Evolutionary conservation across 2,329 filamentous ascomycete genomes (phyloP).

Genomic region (Aspergillus calidoustus): DNA sequence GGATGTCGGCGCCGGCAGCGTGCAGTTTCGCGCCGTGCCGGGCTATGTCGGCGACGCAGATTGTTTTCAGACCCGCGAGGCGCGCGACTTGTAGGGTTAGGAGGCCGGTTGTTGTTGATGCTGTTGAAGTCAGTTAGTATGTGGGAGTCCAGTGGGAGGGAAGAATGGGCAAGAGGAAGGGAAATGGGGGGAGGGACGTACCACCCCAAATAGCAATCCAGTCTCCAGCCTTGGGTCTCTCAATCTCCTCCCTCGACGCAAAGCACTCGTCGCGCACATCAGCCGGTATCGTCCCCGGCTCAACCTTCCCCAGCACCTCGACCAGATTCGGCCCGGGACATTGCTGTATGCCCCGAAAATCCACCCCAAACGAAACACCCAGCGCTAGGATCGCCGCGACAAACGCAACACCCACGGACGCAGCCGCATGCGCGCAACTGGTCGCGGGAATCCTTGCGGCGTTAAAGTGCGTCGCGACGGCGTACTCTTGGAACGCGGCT

Average conservation of each 20-base stretch:
- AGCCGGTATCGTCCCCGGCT: constrained; percentile 55
- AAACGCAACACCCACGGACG: constrained; percentile 72
- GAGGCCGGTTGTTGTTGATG: constrained; percentile 71
- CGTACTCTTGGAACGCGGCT: constrained; percentile 73
- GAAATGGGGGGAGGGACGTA: too few species aligned
- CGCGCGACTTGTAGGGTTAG: constrained; percentile 71
- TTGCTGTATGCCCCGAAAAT: constrained; percentile 55
- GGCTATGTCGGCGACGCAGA: constrained; percentile 68
- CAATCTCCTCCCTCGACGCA: constrained; percentile 54
- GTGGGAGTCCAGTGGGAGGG: too few species aligned
- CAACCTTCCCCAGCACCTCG: constrained; percentile 53
- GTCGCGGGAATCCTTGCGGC: constrained; percentile 63
- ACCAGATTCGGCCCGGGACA: constrained; percentile 64
- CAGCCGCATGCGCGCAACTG: constrained; percentile 59
- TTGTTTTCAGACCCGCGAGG: constrained; percentile 66
- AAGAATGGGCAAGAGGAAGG: too few species aligned
- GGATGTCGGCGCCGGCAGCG: constrained; percentile 61
- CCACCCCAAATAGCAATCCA: constrained; percentile 78
- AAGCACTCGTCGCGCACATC: constrained; percentile 70
- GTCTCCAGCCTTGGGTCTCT: constrained; percentile 64
- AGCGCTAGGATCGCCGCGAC: constrained; percentile 70
- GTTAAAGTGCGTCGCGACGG: constrained; percentile 68
- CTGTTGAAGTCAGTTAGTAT: constrained; percentile 39
- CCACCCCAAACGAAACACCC: constrained; percentile 71
- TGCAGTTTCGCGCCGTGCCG: constrained; percentile 66